These are phyloP conservation scores for Patellaria atrata DNA, from an alignment of 495 filamentous ascomycete genomes.

Conservation along the genomic window DNA sequence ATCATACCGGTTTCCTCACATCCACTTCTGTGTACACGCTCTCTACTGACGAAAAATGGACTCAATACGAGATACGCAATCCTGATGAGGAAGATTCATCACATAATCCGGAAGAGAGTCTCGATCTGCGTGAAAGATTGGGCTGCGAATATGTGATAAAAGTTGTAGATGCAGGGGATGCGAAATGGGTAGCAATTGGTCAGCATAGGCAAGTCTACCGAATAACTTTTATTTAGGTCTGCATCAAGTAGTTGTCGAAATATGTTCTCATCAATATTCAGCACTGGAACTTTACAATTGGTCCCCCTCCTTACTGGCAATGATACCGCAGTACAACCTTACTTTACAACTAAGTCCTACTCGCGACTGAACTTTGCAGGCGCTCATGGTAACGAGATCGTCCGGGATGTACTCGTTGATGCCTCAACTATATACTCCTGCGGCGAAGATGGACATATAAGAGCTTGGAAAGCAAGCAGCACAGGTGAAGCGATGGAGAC, in stretches of 20 bases:
- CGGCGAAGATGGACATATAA: constrained; percentile 26
- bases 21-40: constrained; percentile 41
- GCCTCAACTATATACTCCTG: constrained; percentile 25
- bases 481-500: constrained; percentile 12
- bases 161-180: constrained; percentile 43
- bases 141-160: constrained; percentile 74
- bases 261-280: too few relatives aligned
- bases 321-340: too few relatives aligned
- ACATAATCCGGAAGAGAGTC: constrained; percentile 44
- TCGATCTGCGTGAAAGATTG: constrained; percentile 58
- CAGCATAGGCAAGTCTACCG: constrained; percentile 42
- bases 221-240: constrained; percentile 13
- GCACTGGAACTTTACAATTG: too few relatives aligned
- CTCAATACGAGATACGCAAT: constrained; percentile 55
- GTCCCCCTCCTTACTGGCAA: too few relatives aligned
- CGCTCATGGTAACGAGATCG: constrained; percentile 72
- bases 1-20: constrained; percentile 64
- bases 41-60: constrained; percentile 56
- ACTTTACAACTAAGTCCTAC: too few relatives aligned
- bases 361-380: too few relatives aligned
- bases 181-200: constrained; percentile 46
- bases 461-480: constrained; percentile 19
- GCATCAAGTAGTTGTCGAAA: background rate
- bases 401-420: constrained; percentile 62
- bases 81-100: constrained; percentile 39